These are phyloP conservation scores for Allium fistulosum DNA, from an alignment of 106 monocot species.

Conservation along the genomic window DNA sequence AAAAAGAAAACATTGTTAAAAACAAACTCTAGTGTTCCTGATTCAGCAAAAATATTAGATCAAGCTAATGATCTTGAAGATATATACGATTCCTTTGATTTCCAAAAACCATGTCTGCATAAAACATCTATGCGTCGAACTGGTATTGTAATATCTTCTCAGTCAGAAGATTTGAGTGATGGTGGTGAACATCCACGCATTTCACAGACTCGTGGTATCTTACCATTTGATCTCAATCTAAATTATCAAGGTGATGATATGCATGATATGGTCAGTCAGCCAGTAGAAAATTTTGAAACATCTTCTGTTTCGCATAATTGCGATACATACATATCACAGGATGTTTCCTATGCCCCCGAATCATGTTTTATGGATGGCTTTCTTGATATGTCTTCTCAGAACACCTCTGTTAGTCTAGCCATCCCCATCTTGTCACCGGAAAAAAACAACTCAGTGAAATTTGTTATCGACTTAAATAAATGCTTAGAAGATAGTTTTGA, in stretches of 20 bases:
- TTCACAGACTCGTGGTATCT: no score
- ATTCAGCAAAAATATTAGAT: conserved; percentile 20
- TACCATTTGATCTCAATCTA: no score
- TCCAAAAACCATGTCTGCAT: conserved; percentile 16
- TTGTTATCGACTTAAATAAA: conserved; percentile 5
- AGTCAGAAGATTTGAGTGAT: conserved; percentile 48
- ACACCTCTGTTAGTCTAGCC: conserved; percentile 9
- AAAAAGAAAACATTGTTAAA: conserved; percentile 29
- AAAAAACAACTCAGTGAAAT: conserved; percentile 8
- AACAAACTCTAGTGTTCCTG: conserved; percentile 15
- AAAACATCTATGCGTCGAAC: conserved; percentile 23
- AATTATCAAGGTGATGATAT: conserved; percentile 1
- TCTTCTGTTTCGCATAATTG: conserved; percentile 35
- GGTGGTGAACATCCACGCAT: conserved; percentile 15
- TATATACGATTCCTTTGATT: conserved; percentile 30
- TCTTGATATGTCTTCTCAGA: conserved; percentile 9
- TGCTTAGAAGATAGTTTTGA: conserved; percentile 15
- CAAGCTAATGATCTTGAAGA: conserved; percentile 27
- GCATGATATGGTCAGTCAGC: neutral
- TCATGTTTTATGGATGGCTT: conserved; percentile 31
- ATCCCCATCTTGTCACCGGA: neutral
- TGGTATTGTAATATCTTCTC: conserved; percentile 42
- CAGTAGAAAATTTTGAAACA: conserved; percentile 13
- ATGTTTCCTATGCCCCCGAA: conserved; percentile 60
- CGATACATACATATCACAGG: conserved; percentile 36